Percentiles rank a stretch among this genome's conserved stretches.
These are phyloP conservation scores for Perkinsus olseni DNA, from an alignment of 169 alveolate genomes.

Conservation along the genomic window DNA sequence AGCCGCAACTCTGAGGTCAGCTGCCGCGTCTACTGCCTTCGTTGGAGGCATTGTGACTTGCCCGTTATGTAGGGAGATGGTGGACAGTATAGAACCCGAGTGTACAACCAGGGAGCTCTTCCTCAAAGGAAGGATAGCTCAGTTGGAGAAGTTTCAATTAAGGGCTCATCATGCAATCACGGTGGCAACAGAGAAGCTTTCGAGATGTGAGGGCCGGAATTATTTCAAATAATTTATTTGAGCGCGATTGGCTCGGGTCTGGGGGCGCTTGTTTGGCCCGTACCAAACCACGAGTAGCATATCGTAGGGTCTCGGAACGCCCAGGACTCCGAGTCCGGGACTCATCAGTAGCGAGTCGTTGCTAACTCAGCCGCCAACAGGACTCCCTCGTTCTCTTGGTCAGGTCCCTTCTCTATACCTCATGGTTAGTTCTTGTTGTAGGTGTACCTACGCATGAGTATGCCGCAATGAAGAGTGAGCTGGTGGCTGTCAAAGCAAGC, in stretches of 20 bases:
- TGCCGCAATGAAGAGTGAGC: neutral
- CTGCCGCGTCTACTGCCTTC: no score
- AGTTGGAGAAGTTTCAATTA: neutral
- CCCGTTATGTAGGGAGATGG: neutral
- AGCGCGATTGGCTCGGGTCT: no score
- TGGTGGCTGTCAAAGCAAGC: neutral
- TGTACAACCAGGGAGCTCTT: neutral
- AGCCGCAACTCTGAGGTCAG: neutral
- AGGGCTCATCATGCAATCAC: neutral
- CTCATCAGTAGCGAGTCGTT: no score
- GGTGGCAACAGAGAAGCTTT: neutral
- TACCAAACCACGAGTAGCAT: neutral
- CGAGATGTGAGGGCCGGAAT: neutral
- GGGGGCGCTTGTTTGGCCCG: no score
- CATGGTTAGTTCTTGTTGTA: no score
- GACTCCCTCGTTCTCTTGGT: no score
- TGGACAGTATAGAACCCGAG: neutral
- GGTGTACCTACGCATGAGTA: neutral
- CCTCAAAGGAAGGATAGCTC: neutral
- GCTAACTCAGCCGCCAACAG: no score
- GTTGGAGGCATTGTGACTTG: no score
- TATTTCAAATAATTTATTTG: no score
- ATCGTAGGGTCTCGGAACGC: no score
- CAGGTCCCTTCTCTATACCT: no score
- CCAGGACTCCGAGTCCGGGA: no score